phyloP scores from a whole-genome alignment of 2,329 filamentous ascomycete species.

The Xylaria sp. region DNA sequence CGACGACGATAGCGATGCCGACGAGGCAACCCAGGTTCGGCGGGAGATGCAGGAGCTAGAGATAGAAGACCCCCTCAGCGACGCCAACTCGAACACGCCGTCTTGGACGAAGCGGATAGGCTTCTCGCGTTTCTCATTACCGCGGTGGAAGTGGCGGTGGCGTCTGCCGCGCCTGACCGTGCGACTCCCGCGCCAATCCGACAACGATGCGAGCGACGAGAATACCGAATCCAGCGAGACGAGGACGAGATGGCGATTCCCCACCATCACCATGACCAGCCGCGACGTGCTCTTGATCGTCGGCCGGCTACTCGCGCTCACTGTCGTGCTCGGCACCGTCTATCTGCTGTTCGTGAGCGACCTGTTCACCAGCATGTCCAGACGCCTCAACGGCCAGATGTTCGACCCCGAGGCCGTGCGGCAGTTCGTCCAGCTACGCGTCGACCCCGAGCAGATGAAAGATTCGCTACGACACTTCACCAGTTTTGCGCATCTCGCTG shows the following conservation, averaged over 20 bases:
- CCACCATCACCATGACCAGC: constrained; percentile 49
- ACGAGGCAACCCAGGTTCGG: constrained; percentile 65
- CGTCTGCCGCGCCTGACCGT: constrained; percentile 57
- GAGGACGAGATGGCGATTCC: constrained; percentile 40
- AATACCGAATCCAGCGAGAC: constrained; percentile 26
- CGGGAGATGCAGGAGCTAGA: constrained; percentile 90
- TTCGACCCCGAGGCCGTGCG: constrained; percentile 86
- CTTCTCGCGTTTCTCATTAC: constrained; percentile 50
- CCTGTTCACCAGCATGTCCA: constrained; percentile 71
- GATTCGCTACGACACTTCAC: constrained; percentile 80
- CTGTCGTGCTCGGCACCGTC: constrained; percentile 76
- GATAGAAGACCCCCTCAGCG: constrained; percentile 69
- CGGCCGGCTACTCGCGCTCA: constrained; percentile 74
- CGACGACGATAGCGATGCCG: constrained; percentile 52
- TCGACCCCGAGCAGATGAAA: constrained; percentile 72
- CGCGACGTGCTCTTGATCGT: constrained; percentile 64
- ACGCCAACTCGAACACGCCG: constrained; percentile 43
- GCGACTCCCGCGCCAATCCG: constrained; percentile 50
- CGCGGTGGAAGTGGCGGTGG: constrained; percentile 62
- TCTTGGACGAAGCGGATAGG: constrained; percentile 62
- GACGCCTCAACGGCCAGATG: constrained; percentile 68
- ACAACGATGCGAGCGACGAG: constrained; percentile 25
- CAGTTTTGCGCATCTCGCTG: constrained; percentile 85
- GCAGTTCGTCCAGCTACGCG: constrained; percentile 72
- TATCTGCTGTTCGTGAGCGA: constrained; percentile 88